Base-by-base conservation (phyloP, 2,329 filamentous ascomycete genomes). In the Trichoderma citrinoviride region DNA sequence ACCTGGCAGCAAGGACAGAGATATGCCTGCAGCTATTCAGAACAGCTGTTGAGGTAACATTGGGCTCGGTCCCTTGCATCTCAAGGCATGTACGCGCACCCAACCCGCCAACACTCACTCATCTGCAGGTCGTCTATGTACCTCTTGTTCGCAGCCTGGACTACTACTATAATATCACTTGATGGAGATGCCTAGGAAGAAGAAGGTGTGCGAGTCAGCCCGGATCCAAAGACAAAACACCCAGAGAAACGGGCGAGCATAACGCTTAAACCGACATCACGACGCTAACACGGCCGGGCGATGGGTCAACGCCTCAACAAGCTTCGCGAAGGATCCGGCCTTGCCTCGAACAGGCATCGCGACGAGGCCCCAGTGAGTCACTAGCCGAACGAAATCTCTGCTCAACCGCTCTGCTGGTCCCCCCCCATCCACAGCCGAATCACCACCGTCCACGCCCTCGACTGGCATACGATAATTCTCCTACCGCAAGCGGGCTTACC, bases 11-110 rank as follows among this genome's bases (percentile, higher is more conserved):
- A 10, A 8, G 25, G 5, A 50, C 17, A 17, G 33, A 15, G 27
- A 17, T 33, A 47, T 40, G n/a, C 14, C 8, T 61, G 58, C 58
- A 53, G 47, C 47, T 53, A 61, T 53, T 53, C 58, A 61, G 47
- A 53, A 37, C 56, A 17, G 33, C 8, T 49, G 46, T 50, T 37
- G 33, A 43, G 19, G 57, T 61, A 19, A 15, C 33, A 37, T 19
- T 15, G 19, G 19, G 43, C 19, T 3, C 10, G 10, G 49, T 19
- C 49, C 49, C 49, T 40, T 40, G 33, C 52, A 25, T 54, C n/a
- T n/a, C 33, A 27, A 54, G n/a, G 25, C 14, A 54, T 23, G 29
- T 17, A 29, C 14, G 15, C 52, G 40, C 37, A 53, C 27, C 29
- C 50, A 53, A 33, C 29, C 14, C 50, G 33, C 33, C n/a, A 15